Evolutionary conservation across 352 stramenopile species (phyloP).

Genomic region (Phytophthora quininea): DNA sequence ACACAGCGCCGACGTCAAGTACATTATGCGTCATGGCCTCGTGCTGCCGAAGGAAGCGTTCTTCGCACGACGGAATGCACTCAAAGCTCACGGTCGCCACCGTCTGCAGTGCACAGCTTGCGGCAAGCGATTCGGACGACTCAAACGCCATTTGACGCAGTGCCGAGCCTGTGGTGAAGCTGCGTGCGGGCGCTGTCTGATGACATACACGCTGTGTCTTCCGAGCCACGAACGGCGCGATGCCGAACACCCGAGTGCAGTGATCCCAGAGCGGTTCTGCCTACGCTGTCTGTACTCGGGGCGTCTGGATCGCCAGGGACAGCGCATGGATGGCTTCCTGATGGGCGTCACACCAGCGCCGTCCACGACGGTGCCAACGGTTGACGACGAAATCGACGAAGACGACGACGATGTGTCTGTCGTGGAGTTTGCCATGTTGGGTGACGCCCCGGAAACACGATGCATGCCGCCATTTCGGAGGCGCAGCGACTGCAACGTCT

Average conservation of each 20-base stretch:
- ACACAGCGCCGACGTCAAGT: conserved; percentile 58
- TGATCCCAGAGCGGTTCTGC: conserved; percentile 71
- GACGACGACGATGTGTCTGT: conserved; percentile 32
- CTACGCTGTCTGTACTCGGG: conserved; percentile 65
- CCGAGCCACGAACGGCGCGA: conserved; percentile 59
- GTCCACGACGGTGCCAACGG: conserved; percentile 23
- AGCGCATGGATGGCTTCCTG: conserved; percentile 51
- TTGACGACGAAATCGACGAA: conserved; percentile 35
- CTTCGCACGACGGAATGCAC: conserved; percentile 33
- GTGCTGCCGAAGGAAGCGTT: conserved; percentile 47
- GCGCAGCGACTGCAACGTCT: conserved; percentile 37
- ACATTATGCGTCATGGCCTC: conserved; percentile 51
- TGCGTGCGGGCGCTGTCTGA: conserved; percentile 57
- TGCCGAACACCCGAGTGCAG: conserved; percentile 63
- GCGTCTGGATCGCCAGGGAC: conserved; percentile 55
- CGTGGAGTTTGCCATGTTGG: conserved; percentile 33
- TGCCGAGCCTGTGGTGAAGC: conserved; percentile 61
- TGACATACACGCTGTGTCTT: conserved; percentile 64
- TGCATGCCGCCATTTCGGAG: conserved; percentile 34
- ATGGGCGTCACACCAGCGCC: conserved; percentile 12
- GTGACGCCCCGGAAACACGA: conserved; percentile 18
- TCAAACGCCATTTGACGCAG: conserved; percentile 48
- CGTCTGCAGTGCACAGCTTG: conserved; percentile 45
- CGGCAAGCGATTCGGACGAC: conserved; percentile 44
- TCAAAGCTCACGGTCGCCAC: conserved; percentile 39